Evolutionary conservation across 306 rosid species (phyloP).

Genomic region (Rosa chinensis): DNA sequence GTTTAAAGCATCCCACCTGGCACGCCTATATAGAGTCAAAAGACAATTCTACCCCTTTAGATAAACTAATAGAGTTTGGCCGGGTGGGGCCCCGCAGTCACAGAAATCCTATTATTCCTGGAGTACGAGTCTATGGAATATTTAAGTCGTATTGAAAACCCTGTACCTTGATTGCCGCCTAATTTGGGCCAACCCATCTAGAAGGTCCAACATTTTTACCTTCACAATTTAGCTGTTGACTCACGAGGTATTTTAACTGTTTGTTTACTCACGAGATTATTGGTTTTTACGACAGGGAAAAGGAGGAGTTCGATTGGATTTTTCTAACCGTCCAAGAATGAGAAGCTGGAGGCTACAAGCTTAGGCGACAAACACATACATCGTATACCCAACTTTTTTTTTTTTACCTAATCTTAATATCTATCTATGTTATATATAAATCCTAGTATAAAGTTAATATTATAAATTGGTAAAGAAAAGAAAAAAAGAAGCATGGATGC

Average conservation of each 20-base stretch:
- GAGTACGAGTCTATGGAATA: not conserved
- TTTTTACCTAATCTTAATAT: not conserved
- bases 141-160: not conserved
- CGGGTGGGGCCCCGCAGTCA: not conserved
- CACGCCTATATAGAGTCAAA: not conserved
- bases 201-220: not conserved
- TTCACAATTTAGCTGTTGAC: not conserved
- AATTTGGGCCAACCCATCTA: not conserved
- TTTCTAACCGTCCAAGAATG: constrained; percentile 40
- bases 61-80: not conserved
- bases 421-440: constrained; percentile 3
- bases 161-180: not conserved
- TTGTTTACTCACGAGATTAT: too few relatives aligned
- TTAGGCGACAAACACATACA: constrained; percentile 32
- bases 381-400: constrained; percentile 38
- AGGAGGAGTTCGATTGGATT: constrained; percentile 37
- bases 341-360: constrained; percentile 9
- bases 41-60: constrained; percentile 9
- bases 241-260: not conserved
- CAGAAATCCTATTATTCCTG: not conserved
- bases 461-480: not conserved
- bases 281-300: not conserved
- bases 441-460: not conserved
- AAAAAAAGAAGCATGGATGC: constrained; percentile 52
- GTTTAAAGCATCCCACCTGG: constrained; percentile 5